Percentiles rank a stretch among this genome's conserved stretches.
These are phyloP conservation scores for Aureobasidium sp. DNA, from an alignment of 2,329 filamentous ascomycete species.

Conservation along the genomic window DNA sequence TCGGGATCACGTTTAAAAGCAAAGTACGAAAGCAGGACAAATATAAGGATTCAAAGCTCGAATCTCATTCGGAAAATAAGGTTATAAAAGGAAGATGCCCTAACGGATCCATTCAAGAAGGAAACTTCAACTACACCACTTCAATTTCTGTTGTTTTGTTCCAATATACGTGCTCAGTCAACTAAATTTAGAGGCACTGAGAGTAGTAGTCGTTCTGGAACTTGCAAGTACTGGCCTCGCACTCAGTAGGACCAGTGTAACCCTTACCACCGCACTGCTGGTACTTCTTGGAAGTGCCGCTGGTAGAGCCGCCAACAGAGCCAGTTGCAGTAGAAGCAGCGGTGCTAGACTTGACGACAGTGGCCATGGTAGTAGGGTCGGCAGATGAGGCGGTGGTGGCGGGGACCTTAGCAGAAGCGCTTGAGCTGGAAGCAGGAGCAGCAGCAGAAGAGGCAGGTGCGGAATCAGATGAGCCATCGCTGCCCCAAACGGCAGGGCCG, in stretches of 20 bases:
- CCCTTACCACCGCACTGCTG: constrained; percentile 31
- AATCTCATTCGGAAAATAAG: not conserved
- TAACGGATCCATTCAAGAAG: not conserved
- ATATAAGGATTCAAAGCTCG: not conserved
- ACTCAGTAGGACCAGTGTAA: constrained; percentile 31
- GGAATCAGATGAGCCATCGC: not conserved
- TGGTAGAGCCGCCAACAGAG: not conserved
- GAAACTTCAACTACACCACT: not conserved
- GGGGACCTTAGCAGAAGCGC: not conserved
- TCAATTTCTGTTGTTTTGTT: not conserved
- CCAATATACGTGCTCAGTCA: not conserved
- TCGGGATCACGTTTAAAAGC: not conserved
- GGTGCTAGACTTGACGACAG: not conserved
- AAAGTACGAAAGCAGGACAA: not conserved
- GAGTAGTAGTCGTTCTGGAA: constrained; percentile 31
- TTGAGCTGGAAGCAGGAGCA: constrained; percentile 11
- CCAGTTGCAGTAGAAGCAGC: not conserved
- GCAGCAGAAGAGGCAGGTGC: constrained; percentile 16
- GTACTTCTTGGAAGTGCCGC: constrained; percentile 19
- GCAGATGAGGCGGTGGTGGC: not conserved
- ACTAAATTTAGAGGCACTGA: constrained; percentile 26
- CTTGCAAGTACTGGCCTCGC: constrained; percentile 30
- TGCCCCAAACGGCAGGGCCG: constrained; percentile 34
- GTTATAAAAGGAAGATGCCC: not conserved
- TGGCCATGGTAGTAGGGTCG: not conserved